Base-by-base conservation (phyloP, 805 yeast genomes). In the Cyberlindnera xishuangbannaensis region DNA sequence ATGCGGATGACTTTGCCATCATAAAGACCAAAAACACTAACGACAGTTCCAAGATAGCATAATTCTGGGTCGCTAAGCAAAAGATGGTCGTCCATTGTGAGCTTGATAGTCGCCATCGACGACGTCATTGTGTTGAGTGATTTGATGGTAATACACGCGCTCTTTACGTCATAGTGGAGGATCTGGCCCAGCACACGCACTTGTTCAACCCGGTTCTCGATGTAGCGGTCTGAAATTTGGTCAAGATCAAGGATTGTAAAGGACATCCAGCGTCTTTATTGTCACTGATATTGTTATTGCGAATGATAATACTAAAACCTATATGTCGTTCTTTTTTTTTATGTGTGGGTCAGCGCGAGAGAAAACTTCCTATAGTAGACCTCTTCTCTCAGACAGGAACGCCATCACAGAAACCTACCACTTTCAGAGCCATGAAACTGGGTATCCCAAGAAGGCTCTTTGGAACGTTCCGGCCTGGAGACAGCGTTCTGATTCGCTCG, bases 151-250 rank as follows among this genome's bases (percentile, higher is more conserved):
- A 50, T 43, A 16, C 29, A 15, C 5, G 35, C 31, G 9, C 35
- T 34, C 18, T 29, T 15, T 2, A 50, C 44, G 23, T 44, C 45
- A 27, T 35, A 50, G 13, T 45, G 45, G 7, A 45, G 34, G 2
- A 50, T 33, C 4, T 41, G 24, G 2, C 53, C 55, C 12, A 50
- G 20, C 8, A 50, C 25, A 5, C 53, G 39, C 2, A 50, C 43
- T 20, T 39, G 41, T n/a, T 41, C 45, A 1, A 36, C 35, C 7
- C 20, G 26, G 28, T 48, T 47, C 17, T 33, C 31, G 12, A 29
- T 33, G 12, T 28, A 18, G 18, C 39, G 41, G 5, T 17, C 13
- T 4, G 21, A 5, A 11, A 41, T 11, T 12, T 34, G 34, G 2
- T 30, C 24, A 3, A 42, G n/a, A 18, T 44, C 42, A 8, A 40